phyloP scores from a whole-genome alignment of 2,329 filamentous ascomycete species.

The Fusarium avenaceum region DNA sequence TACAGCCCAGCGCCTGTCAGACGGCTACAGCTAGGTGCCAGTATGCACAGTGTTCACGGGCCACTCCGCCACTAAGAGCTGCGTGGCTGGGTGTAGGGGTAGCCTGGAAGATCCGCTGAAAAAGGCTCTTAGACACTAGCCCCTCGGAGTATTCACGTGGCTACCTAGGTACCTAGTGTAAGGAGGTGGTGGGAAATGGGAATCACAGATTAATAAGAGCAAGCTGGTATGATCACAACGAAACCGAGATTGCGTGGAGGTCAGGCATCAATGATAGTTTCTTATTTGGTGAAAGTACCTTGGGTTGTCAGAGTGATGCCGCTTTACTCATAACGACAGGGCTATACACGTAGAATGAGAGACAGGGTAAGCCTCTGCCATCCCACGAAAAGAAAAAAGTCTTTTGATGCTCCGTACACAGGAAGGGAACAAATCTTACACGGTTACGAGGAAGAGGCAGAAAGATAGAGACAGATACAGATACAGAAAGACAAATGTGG shows the following conservation, averaged over 20 bases:
- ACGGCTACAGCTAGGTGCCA: slow-evolving; percentile 10
- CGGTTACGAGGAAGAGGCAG: not conserved
- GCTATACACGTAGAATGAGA: no score
- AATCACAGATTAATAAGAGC: not conserved
- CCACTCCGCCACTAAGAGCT: slow-evolving; percentile 19
- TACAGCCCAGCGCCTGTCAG: slow-evolving; percentile 40
- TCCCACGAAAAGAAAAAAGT: not conserved
- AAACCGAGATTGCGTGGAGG: not conserved
- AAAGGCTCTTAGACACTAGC: slow-evolving; percentile 39
- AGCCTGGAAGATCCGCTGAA: slow-evolving; percentile 33
- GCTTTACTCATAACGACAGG: no score
- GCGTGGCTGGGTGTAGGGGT: slow-evolving; percentile 45
- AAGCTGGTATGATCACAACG: not conserved
- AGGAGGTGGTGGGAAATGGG: slow-evolving; percentile 2
- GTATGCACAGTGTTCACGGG: slow-evolving; percentile 40
- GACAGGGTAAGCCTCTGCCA: not conserved
- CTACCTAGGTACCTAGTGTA: slow-evolving; percentile 27
- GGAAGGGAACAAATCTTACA: not conserved
- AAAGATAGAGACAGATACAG: not conserved
- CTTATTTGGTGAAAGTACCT: not conserved
- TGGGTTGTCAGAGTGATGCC: no score
- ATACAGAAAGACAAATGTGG: not conserved
- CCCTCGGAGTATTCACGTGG: slow-evolving; percentile 35
- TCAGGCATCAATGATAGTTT: not conserved
- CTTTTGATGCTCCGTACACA: not conserved